Evolutionary conservation across 306 rosid species (phyloP), one percentile per base, ranked within the genome.

Genomic region (Quercus alba): DNA sequence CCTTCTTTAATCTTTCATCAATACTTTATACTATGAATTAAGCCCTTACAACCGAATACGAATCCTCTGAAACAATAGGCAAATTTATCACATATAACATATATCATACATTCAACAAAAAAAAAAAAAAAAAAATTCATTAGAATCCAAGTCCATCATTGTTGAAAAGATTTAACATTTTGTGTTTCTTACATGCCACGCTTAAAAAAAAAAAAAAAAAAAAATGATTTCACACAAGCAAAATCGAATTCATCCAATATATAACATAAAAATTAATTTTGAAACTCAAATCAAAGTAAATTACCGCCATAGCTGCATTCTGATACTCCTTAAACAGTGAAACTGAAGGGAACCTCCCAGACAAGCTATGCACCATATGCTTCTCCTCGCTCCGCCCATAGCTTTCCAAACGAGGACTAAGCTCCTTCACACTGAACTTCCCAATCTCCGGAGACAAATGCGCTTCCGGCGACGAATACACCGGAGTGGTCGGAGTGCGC

Each of bases 301-400:
- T 79, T 86, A 94, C 98, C 91, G 92, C 97, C 97, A 92, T 92
- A n/a, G 98, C 98, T 66, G 97, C 86, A 87, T 86, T 90, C 78
- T 92, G 98, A 75, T 88, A 94, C 77, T 92, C 98, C 90, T 91
- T 94, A 58, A 94, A 94, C 85, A 92, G 82, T 19, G 98, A 88
- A 83, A 92, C 94, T 0, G 98, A 84, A 78, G 98, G 97, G 70
- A 94, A 92, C 81, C 63, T 87, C 56, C 97, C 98, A 28, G 87
- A 80, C 82, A 92, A 87, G 85, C 94, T 33, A 85, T 92, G 94
- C 79, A 56, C 70, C 56, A 83, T 4, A 33, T 72, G 66, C 30
- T 82, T 87, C 82, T 82, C 92, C 35, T 81, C 90, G 46, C 71
- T 81, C 82, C 77, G 70, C 38, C 73, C 83, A 18, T 70, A 70